phyloP scores from a whole-genome alignment of 2,329 filamentous ascomycete genomes.

The Calycina herbarum region DNA sequence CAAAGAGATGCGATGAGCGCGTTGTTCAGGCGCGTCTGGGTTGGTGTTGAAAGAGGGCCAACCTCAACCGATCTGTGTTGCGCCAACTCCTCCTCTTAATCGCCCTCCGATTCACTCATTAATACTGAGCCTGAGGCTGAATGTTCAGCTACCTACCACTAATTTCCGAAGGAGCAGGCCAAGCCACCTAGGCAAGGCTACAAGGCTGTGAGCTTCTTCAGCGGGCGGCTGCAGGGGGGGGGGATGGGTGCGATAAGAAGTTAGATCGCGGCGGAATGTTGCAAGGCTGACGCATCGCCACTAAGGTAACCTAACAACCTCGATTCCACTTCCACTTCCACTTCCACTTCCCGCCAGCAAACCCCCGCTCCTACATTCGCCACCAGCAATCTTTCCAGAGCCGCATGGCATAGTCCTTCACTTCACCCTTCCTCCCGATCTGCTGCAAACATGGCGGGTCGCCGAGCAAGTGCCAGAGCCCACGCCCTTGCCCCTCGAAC shows the following conservation, averaged over 20 bases:
- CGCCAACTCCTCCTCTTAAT: background rate
- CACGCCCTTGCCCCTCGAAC: slow-evolving; percentile 15
- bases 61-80: background rate
- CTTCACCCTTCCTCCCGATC: background rate
- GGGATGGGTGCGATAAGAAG: background rate
- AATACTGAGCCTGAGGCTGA: no score
- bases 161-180: no score
- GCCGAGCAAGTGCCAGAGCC: slow-evolving; percentile 4
- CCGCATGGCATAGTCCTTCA: background rate
- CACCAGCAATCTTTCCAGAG: background rate
- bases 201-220: background rate
- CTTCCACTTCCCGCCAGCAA: no score
- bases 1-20: background rate
- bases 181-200: no score
- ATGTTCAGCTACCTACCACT: no score
- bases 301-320: background rate
- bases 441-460: slow-evolving; percentile 7
- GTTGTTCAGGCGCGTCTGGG: background rate
- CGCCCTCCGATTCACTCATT: background rate
- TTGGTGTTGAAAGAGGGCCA: background rate
- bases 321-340: no score
- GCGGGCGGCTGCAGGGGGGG: background rate
- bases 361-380: background rate
- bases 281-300: background rate
- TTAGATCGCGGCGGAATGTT: background rate